Percentiles rank a stretch among this genome's conserved stretches.
Conservation (phyloP, 2,329 filamentous ascomycete genomes). For the Colletotrichum costaricense region DNA sequence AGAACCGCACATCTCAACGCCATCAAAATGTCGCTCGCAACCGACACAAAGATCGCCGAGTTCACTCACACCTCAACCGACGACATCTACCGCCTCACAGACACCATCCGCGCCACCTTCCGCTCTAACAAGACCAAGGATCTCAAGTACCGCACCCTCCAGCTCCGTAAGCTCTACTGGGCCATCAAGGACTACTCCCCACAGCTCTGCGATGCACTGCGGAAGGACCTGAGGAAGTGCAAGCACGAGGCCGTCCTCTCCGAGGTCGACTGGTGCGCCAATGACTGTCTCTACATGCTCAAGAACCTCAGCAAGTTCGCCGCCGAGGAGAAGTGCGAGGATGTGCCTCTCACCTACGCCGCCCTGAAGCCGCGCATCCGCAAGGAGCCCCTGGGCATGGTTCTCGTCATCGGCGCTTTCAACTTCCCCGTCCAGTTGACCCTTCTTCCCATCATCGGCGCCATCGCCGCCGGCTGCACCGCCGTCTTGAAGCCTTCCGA, state of each 20-base stretch:
- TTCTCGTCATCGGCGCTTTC: conserved; percentile 90
- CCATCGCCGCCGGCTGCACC: conserved; percentile 92
- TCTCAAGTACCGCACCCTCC: conserved; percentile 82
- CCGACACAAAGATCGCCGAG: conserved; percentile 51
- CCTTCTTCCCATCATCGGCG: conserved; percentile 83
- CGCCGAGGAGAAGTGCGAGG: conserved; percentile 80
- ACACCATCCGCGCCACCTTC: conserved; percentile 76
- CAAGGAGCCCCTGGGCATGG: conserved; percentile 88
- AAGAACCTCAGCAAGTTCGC: conserved; percentile 84
- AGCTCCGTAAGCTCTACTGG: conserved; percentile 97
- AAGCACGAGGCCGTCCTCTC: conserved; percentile 77
- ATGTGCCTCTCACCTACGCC: conserved; percentile 76
- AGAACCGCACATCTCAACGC: neutral
- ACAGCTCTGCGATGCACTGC: conserved; percentile 79
- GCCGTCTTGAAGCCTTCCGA: conserved; percentile 93
- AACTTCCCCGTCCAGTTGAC: conserved; percentile 92
- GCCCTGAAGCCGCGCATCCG: conserved; percentile 79
- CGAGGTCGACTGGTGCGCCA: conserved; percentile 83
- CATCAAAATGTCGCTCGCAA: conserved; percentile 49
- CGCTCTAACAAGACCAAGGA: conserved; percentile 84
- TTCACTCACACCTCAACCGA: conserved; percentile 74
- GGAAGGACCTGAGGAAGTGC: conserved; percentile 82
- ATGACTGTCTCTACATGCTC: conserved; percentile 83
- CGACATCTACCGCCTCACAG: conserved; percentile 71
- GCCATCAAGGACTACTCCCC: conserved; percentile 82